Percentiles rank a stretch among this genome's conserved stretches.
Conservation (phyloP, 1,284 basidiomycete species). For the Ustilago hordei region DNA sequence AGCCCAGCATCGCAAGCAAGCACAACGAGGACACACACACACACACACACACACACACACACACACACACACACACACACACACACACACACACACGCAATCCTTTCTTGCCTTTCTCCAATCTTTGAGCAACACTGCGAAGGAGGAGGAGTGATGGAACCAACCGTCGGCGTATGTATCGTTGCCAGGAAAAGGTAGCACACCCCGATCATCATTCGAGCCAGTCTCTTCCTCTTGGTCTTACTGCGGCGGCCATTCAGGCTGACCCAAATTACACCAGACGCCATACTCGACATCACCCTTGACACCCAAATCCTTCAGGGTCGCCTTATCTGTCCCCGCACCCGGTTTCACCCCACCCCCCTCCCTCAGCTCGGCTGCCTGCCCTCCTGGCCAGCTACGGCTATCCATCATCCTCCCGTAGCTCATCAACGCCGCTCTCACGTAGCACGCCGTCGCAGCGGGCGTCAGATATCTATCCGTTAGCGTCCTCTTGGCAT, state of each 20-base stretch:
- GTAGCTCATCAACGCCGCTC: slow-evolving; percentile 48
- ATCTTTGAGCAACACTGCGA: neutral
- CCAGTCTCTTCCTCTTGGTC: neutral
- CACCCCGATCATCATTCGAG: neutral
- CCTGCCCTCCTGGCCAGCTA: slow-evolving; percentile 25
- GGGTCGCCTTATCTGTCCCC: slow-evolving; percentile 39
- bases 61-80: no score
- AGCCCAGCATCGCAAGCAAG: neutral
- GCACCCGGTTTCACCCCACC: slow-evolving; percentile 43
- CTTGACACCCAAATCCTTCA: slow-evolving; percentile 40
- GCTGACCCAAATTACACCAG: slow-evolving; percentile 50
- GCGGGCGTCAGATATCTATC: slow-evolving; percentile 54
- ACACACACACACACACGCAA: neutral
- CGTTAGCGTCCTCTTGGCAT: slow-evolving; percentile 42
- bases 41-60: no score
- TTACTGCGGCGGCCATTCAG: slow-evolving; percentile 51
- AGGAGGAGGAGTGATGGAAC: neutral
- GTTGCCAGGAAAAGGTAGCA: neutral
- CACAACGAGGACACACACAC: neutral
- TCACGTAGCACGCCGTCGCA: slow-evolving; percentile 46
- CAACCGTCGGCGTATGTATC: no score
- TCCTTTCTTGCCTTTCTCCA: neutral
- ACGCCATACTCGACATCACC: slow-evolving; percentile 57
- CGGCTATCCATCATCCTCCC: slow-evolving; percentile 11
- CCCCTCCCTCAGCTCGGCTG: slow-evolving; percentile 18